Evolutionary conservation across 306 rosid species (phyloP), one percentile per base, ranked within the genome.

Genomic region (Fragaria iinumae): DNA sequence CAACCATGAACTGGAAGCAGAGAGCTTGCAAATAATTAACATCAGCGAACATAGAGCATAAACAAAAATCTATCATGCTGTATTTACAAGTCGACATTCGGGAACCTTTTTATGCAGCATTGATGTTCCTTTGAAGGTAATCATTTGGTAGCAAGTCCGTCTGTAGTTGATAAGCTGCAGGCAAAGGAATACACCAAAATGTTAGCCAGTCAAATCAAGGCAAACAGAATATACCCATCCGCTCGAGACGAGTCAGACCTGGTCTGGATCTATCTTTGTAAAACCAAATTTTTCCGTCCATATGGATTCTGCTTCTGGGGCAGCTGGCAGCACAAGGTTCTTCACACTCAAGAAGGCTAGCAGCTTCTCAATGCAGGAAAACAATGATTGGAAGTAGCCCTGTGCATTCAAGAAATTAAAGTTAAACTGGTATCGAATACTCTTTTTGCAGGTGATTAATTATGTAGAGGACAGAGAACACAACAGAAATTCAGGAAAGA

Each of bases 331-430:
- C 71, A 95, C 89, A 71, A 95, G 88, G 90, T 81, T 88, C 83
- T 85, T 89, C 70, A 95, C 92, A 68, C 88, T 86, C 84, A 95
- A 73, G 84, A 88, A 90, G 49, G 90, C 87, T 44, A 95, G 85
- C 81, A 95, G 88, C 86, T 87, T 88, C 88, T 92, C 99, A 32
- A 95, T 89, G 83, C 97, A 90, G 14, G 97, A 84, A 83, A 90
- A 95, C 75, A 95, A 84, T 69, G 88, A 83, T 83, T 95, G 99
- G 84, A 91, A 95, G 84, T 95, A 95, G 73, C 99, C 99, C 99
- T 95, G 88, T 80, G 56, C 83, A 57, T 34, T 67, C 5, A 21
- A 29, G 21, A 49, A 41, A 76, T 27, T 48, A 8, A 34, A 74
- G 74, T 49, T 50, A 41, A 56, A 21, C 4, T 20, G 41, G 17